Base-by-base conservation (phyloP, 2,329 filamentous ascomycete species). In the Cordyceps tenuipes region DNA sequence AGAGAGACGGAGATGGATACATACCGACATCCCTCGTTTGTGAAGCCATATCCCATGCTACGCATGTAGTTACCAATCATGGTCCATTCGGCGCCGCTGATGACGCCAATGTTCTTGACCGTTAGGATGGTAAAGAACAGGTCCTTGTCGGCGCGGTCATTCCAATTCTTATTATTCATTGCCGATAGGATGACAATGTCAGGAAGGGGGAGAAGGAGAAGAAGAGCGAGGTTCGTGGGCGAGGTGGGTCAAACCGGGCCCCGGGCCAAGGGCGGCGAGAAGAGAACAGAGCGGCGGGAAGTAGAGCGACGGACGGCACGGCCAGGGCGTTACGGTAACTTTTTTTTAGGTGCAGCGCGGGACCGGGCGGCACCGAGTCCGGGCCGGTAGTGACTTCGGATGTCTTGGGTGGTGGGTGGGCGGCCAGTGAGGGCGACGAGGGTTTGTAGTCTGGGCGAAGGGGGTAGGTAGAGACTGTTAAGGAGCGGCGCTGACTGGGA, bases 1-100 rank as follows among this genome's bases (percentile, higher is more conserved):
- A 23, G 36, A 13, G 50, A 49, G 31, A 47, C 17, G 29, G 23
- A n/a, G 23, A 23, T 23, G 23, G 17, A 26, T 44, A 57, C 29
- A 74, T 73, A 85, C 82, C 82, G 81, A 65, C 82, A 85, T 65
- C 82, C 82, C 68, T 85, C 82, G 74, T 85, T 85, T 19, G 82
- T 85, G 69, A 85, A 85, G 70, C 81, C 81, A 66, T 85, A 85
- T 59, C 82, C 82, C 61, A 84, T 66, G 41, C 72, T 71, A 62
- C 82, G 77, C 82, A 85, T 85, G 63, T 82, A 76, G 69, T 82
- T 82, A 63, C 82, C 82, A 66, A 85, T 85, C 44, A 77, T 82
- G 31, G 76, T 80, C 82, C 82, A 85, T 82, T 85, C 82, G 17
- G 75, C 72, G 61, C 81, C 82, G 70, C 81, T 85, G 70, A 85